These are phyloP conservation scores for Phtheirospermum japonicum DNA, from an alignment of 257 asterid genomes.

Conservation along the genomic window DNA sequence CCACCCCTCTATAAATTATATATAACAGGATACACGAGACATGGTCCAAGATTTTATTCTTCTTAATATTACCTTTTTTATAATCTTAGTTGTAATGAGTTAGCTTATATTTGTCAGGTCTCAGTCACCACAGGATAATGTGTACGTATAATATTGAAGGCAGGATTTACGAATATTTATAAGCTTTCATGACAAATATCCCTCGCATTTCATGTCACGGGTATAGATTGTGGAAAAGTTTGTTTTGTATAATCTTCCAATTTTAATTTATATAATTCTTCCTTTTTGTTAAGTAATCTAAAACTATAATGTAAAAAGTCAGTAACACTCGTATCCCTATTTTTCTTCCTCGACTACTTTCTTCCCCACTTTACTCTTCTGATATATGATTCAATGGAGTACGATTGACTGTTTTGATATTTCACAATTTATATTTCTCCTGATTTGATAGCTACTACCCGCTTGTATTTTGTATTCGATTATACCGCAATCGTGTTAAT, in stretches of 20 bases:
- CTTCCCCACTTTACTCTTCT: too few relatives aligned
- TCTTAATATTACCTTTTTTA: not conserved
- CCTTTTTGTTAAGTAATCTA: too few relatives aligned
- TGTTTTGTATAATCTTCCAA: not conserved
- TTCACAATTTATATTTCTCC: too few relatives aligned
- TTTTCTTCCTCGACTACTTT: too few relatives aligned
- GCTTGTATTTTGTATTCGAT: too few relatives aligned
- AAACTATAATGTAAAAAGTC: too few relatives aligned
- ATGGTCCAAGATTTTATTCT: slow-evolving; percentile 36
- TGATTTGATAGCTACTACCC: too few relatives aligned
- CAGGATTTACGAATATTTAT: slow-evolving; percentile 24
- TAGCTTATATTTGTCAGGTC: not conserved
- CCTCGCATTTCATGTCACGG: slow-evolving; percentile 31
- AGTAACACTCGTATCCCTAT: too few relatives aligned
- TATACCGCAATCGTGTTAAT: too few relatives aligned
- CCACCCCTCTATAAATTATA: slow-evolving; percentile 24
- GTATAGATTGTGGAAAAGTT: slow-evolving; percentile 5
- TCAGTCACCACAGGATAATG: slow-evolving; percentile 12
- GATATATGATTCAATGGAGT: too few relatives aligned
- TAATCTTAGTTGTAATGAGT: slow-evolving; percentile 8
- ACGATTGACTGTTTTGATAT: too few relatives aligned
- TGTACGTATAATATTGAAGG: not conserved
- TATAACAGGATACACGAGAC: slow-evolving; percentile 23
- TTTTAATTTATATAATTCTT: too few relatives aligned
- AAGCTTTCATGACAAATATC: slow-evolving; percentile 21